Base-by-base conservation (phyloP, 805 yeast species). In the Sugiyamaella marilandica region DNA sequence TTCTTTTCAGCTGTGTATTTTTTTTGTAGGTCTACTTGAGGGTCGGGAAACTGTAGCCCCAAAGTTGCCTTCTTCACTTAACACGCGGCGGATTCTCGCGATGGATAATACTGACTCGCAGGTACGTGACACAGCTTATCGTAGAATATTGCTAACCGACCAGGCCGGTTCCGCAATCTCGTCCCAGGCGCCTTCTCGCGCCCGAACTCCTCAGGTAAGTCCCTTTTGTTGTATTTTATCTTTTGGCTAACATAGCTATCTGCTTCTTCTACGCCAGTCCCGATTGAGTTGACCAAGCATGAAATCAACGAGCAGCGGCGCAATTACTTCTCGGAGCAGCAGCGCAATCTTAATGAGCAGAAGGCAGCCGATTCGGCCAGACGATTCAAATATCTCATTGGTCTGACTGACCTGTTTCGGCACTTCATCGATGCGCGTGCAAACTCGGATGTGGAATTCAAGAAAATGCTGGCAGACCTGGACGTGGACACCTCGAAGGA, bases 361-460 rank as follows among this genome's bases (percentile, higher is more conserved):
- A 57, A 58, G 55, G 41, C 76, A 57, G 77, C 73, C 44, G 87
- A 80, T 60, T 94, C 95, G 0, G 83, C 89, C 26, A 81, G 77
- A 60, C 76, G 98, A 55, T 88, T 88, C 75, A 83, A 81, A 65
- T 87, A 91, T 68, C 73, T 91, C 41, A 72, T 92, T 47, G 85
- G 90, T 1, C 74, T 91, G 39, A 89, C 97, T 0, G 95, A 87
- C 57, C 73, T 92, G 53, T 91, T 91, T 67, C 82, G 95, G 39
- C 91, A 90, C 65, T 91, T 91, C 68, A 87, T 91, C 56, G 87
- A 89, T 59, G 76, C 86, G 43, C 81, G 85, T 57, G 87, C 95
- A 10, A 79, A 88, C 49, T 85, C 84, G 64, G 96, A 90, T 65
- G 82, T 84, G 29, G 75, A 77, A 37, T 80, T 91, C 63, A 59